Evolutionary conservation across 176 grass and related monocot species (phyloP).

Genomic region (Carex cristatella): DNA sequence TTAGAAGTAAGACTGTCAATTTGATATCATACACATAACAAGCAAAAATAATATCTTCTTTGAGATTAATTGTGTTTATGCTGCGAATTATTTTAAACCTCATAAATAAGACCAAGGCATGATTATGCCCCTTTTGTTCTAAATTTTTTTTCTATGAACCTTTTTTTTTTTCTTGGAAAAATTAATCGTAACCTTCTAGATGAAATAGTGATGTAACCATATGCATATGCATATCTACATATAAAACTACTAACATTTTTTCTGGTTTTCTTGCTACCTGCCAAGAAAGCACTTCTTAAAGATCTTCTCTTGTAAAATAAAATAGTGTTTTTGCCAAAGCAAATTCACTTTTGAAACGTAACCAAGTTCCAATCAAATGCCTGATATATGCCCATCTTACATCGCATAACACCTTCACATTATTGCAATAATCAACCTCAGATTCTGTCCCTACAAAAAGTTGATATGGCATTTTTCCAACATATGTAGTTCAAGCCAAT

Average conservation of each 20-base stretch:
- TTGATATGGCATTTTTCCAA: not conserved
- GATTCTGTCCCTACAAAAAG: not conserved
- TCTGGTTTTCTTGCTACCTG: not conserved
- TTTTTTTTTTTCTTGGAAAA: not conserved
- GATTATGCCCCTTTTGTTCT: not conserved
- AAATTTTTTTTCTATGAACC: not conserved
- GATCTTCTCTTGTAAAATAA: not conserved
- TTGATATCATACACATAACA: too few relatives aligned
- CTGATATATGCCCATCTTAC: not conserved
- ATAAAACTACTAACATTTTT: not conserved
- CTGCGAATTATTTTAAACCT: too few relatives aligned
- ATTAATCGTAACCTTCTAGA: not conserved
- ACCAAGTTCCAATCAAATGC: constrained; percentile 8
- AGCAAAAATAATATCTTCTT: too few relatives aligned
- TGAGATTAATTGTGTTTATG: too few relatives aligned
- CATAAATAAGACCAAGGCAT: too few relatives aligned
- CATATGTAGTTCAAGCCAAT: not conserved
- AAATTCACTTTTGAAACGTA: constrained; percentile 1
- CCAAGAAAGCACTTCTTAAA: not conserved
- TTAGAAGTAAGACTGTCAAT: too few relatives aligned
- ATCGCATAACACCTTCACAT: not conserved
- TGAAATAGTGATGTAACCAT: not conserved
- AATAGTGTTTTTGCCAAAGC: not conserved
- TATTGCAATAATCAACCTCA: not conserved
- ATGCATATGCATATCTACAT: not conserved